Evolutionary conservation across 192 early-diverging fungal genomes (phyloP).

Genomic region (Obelidium mucronatum): DNA sequence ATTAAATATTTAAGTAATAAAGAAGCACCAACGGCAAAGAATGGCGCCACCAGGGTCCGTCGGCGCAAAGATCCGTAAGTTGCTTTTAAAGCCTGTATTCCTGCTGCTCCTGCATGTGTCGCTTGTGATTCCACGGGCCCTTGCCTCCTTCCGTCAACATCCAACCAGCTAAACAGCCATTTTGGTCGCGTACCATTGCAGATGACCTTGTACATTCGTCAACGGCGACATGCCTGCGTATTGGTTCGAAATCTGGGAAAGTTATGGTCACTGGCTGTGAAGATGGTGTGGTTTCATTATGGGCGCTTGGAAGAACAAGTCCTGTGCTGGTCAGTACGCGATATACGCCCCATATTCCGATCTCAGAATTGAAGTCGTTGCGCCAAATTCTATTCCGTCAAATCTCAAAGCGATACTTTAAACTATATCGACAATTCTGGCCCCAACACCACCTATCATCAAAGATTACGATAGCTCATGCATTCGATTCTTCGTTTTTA

Average conservation of each 20-base stretch:
- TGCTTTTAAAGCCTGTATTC: no score
- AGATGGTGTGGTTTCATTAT: slow-evolving; percentile 62
- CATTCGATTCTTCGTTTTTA: no score
- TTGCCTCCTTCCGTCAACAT: not conserved
- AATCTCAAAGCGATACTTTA: no score
- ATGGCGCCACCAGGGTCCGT: not conserved
- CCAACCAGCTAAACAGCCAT: not conserved
- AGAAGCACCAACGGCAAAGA: no score
- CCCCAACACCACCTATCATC: not conserved
- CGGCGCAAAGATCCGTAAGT: slow-evolving; percentile 20
- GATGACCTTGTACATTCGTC: slow-evolving; percentile 59
- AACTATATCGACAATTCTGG: not conserved
- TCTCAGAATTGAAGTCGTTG: no score
- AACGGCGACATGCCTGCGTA: slow-evolving; percentile 56
- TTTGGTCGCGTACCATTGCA: no score
- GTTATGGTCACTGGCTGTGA: slow-evolving; percentile 66
- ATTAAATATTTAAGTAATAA: no score
- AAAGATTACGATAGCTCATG: not conserved
- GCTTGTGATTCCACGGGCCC: not conserved
- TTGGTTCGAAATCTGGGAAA: slow-evolving; percentile 61
- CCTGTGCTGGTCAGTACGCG: slow-evolving; percentile 53
- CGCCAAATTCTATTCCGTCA: no score
- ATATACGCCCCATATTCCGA: no score
- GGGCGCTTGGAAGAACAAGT: slow-evolving; percentile 60
- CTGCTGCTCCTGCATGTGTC: not conserved